Conservation (phyloP, 129 eudicot species). For the Chrysanthemum lavandulifolium region DNA sequence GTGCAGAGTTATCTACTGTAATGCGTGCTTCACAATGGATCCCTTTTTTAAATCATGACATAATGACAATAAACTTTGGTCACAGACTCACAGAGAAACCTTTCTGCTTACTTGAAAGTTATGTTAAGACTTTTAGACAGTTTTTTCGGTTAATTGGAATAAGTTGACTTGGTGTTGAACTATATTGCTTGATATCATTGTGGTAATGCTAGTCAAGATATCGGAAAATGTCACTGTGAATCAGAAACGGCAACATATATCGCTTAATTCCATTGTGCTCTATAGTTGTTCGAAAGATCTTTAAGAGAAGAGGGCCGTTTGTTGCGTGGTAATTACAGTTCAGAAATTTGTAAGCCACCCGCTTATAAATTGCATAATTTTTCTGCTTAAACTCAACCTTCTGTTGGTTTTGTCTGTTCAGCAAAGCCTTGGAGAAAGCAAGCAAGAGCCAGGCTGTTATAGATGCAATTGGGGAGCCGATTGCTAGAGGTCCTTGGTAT, state of each 20-base stretch:
- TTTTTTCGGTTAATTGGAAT: neutral
- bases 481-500: conserved; percentile 95
- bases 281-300: too few relatives aligned
- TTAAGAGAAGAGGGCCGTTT: too few relatives aligned
- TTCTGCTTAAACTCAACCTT: conserved; percentile 11
- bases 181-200: neutral
- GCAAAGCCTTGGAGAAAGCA: conserved; percentile 95
- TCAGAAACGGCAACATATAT: neutral
- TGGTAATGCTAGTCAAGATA: neutral
- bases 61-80: neutral
- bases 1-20: conserved; percentile 13
- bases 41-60: neutral
- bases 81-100: neutral
- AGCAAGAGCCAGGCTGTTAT: conserved; percentile 63
- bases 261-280: neutral
- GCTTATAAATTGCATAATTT: neutral
- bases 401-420: conserved; percentile 31
- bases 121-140: neutral
- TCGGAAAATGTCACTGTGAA: neutral
- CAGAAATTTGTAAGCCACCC: neutral
- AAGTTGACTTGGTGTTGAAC: conserved; percentile 2
- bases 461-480: conserved; percentile 89
- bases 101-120: too few relatives aligned
- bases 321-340: neutral
- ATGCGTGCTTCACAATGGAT: conserved; percentile 11